Evolutionary conservation across 169 alveolate genomes (phyloP), one percentile per base, ranked within the genome.

Genomic region (Neospora caninum): DNA sequence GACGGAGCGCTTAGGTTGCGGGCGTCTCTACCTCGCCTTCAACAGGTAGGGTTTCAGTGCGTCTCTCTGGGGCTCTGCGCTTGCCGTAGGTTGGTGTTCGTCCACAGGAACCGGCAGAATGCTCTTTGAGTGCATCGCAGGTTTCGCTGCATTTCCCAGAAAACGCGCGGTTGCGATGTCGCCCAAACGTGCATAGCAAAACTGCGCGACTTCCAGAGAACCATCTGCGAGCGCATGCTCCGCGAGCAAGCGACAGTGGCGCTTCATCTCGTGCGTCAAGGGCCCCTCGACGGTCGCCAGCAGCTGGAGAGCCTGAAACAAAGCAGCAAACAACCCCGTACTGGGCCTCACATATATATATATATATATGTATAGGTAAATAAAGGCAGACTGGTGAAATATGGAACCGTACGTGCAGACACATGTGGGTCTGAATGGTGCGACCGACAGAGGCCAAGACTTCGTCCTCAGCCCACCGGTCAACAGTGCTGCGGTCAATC

Each of bases 211-310:
- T 25, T 97, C 93, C 80, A 98, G 96, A 92, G 97, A 97, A 78
- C 96, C 93, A 92, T 97, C 96, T 94, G 98, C 98, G 93, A 98
- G 93, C 22, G 99, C 98, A 43, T 97, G 95, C 84, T 97, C 97
- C 20, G 99, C 98, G 91, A 98, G 97, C 29, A 98, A 97, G 91
- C 98, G 98, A 99, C 99, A 98, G 96, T 97, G 97, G n/a, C 99
- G 98, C 95, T 98, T 99, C 80, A 98, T 96, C 95, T 98, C 99
- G 45, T 97, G 97, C 73, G 97, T 97, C 86, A 96, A 64, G 31
- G 73, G n/a, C 73, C 73, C 34, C 7, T 64, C 73, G 34, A 64
- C n/a, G 73, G 4, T 29, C 1, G 25, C 31, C 73, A 64, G 73
- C n/a, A 64, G 16, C 31, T 16, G 34, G 7, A 64, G n/a, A 9